A percentile compares a stretch with the other conserved stretches of the same genome.
Evolutionary conservation across 176 grass and related monocot species (phyloP).

Genomic region (Lolium rigidum): DNA sequence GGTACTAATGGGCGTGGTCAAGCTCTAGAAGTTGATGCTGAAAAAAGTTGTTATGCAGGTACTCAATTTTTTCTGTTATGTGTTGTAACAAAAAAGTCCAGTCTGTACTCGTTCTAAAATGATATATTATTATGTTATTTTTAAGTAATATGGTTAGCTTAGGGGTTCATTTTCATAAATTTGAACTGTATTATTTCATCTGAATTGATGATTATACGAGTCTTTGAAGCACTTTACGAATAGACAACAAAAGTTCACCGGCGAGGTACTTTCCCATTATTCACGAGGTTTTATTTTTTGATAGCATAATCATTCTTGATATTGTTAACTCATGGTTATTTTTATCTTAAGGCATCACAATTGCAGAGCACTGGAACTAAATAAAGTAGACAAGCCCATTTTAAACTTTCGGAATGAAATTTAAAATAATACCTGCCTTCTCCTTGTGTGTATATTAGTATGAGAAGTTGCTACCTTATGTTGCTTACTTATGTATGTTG

Average conservation of each 20-base stretch:
- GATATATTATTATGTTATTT: no score
- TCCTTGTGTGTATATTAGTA: neutral
- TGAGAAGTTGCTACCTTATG: neutral
- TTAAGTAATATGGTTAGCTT: no score
- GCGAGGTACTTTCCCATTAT: constrained; percentile 63
- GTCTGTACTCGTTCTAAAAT: no score
- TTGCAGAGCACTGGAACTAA: neutral
- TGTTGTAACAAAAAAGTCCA: neutral
- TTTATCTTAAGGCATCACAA: neutral
- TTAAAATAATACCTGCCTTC: neutral
- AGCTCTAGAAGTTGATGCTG: constrained; percentile 97
- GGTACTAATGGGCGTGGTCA: constrained; percentile 93
- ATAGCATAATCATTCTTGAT: neutral
- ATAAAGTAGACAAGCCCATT: neutral
- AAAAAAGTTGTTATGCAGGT: constrained; percentile 98
- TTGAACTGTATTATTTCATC: neutral
- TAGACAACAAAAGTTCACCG: constrained; percentile 98
- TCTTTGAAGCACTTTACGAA: constrained; percentile 95
- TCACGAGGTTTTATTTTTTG: neutral
- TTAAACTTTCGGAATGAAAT: neutral
- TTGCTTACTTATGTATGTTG: constrained; percentile 5
- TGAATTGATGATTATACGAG: constrained; percentile 50
- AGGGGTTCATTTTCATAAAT: neutral
- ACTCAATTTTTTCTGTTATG: constrained; percentile 31
- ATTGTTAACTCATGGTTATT: neutral